These are phyloP conservation scores for Penicillium frequentans DNA, from an alignment of 2,329 filamentous ascomycete species.

Conservation along the genomic window DNA sequence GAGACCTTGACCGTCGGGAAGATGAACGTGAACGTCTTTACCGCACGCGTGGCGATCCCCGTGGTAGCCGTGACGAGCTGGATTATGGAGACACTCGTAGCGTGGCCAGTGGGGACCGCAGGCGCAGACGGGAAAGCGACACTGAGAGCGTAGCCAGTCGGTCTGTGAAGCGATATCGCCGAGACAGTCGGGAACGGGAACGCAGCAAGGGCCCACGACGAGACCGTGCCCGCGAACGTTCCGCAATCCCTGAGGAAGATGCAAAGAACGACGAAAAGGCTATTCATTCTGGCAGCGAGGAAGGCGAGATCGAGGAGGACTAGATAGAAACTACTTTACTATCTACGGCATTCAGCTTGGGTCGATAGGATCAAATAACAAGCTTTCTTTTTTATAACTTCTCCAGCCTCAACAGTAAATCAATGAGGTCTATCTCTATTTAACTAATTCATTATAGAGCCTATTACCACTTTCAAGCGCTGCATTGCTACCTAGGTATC, in stretches of 20 bases:
- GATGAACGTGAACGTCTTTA: conserved; percentile 87
- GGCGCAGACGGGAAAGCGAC: conserved; percentile 77
- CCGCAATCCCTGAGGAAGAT: conserved; percentile 34
- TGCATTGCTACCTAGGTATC: no score
- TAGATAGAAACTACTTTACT: conserved; percentile 16
- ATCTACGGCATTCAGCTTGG: neutral
- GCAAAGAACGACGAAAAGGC: conserved; percentile 44
- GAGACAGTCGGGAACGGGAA: conserved; percentile 41
- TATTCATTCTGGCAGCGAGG: conserved; percentile 85
- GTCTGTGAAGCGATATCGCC: conserved; percentile 59
- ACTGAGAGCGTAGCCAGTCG: conserved; percentile 61
- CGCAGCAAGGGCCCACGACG: conserved; percentile 49
- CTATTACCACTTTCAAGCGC: no score
- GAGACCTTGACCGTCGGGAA: conserved; percentile 59
- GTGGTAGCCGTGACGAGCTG: conserved; percentile 79
- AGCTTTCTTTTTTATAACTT: neutral
- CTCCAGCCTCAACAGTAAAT: neutral
- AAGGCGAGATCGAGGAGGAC: conserved; percentile 93
- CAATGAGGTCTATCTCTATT: no score
- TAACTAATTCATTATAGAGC: no score
- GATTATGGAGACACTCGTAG: conserved; percentile 72
- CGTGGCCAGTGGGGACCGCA: conserved; percentile 61
- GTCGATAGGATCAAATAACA: neutral
- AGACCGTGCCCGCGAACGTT: conserved; percentile 53
- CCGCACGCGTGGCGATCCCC: conserved; percentile 75